These are phyloP conservation scores for Talaromyces pinophilus DNA, from an alignment of 2,329 filamentous ascomycete species.

Conservation along the genomic window DNA sequence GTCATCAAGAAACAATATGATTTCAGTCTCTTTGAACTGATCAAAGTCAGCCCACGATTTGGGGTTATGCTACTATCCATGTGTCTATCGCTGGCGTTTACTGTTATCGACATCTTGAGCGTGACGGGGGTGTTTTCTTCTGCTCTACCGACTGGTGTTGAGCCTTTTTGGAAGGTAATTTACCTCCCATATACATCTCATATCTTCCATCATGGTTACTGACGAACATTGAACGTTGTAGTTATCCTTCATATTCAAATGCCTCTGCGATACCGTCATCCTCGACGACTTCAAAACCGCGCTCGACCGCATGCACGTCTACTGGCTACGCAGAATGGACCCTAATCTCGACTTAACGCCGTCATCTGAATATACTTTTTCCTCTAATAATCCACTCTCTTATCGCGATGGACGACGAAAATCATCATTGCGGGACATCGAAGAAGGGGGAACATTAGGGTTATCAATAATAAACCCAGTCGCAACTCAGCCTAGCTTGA, in stretches of 20 bases:
- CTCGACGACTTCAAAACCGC: conserved; percentile 69
- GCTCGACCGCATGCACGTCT: conserved; percentile 42
- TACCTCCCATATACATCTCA: neutral
- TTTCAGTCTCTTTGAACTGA: conserved; percentile 58
- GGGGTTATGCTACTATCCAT: conserved; percentile 63
- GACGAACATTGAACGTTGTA: neutral
- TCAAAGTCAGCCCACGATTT: conserved; percentile 64
- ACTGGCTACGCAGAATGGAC: conserved; percentile 32
- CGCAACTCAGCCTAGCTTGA: neutral
- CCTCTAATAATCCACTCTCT: neutral
- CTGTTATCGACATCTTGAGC: conserved; percentile 62
- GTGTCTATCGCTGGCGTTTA: conserved; percentile 61
- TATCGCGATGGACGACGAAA: neutral
- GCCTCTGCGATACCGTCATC: conserved; percentile 53
- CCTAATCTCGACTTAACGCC: neutral
- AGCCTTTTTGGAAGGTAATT: conserved; percentile 61
- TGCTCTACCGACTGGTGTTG: conserved; percentile 56
- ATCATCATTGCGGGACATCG: conserved; percentile 8
- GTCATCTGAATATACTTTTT: neutral
- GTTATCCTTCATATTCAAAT: conserved; percentile 63
- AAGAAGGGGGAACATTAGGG: neutral
- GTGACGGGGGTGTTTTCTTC: conserved; percentile 54
- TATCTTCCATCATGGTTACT: neutral
- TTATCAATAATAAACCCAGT: neutral
- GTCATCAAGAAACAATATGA: conserved; percentile 65